These are phyloP conservation scores for Caryopteris hybrid DNA, from an alignment of 305 asterid genomes.

Conservation along the genomic window DNA sequence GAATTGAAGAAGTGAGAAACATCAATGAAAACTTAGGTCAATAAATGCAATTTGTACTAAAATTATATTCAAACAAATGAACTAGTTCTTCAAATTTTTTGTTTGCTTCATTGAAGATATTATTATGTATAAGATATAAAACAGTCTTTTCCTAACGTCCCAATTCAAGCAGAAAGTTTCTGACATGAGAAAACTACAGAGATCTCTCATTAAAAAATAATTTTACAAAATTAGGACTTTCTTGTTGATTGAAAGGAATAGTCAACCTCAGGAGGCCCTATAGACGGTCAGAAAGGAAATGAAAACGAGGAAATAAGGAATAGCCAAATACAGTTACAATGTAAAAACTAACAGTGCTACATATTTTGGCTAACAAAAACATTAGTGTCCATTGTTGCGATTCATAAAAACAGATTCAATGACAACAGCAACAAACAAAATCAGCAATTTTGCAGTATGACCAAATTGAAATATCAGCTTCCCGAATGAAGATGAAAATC, in stretches of 20 bases:
- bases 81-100: not conserved
- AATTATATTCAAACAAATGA: not conserved
- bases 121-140: not conserved
- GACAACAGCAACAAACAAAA: not conserved
- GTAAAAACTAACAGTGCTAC: not conserved
- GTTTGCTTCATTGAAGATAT: not conserved
- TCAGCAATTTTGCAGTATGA: not conserved
- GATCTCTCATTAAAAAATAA: not conserved
- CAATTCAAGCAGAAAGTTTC: not conserved
- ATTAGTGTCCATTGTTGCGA: not conserved
- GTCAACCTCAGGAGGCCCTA: not conserved
- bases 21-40: not conserved
- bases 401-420: not conserved
- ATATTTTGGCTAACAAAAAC: not conserved
- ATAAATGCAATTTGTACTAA: not conserved
- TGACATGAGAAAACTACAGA: not conserved
- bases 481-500: not conserved
- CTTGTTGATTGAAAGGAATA: too few relatives aligned
- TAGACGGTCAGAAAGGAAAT: too few relatives aligned
- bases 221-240: too few relatives aligned
- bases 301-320: too few relatives aligned
- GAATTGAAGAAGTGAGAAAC: constrained; percentile 1
- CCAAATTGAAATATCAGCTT: not conserved
- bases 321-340: not conserved
- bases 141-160: too few relatives aligned